Evolutionary conservation across 2,329 filamentous ascomycete genomes (phyloP), one percentile per base, ranked within the genome.

Genomic region (Sphaerulina vaccinii): DNA sequence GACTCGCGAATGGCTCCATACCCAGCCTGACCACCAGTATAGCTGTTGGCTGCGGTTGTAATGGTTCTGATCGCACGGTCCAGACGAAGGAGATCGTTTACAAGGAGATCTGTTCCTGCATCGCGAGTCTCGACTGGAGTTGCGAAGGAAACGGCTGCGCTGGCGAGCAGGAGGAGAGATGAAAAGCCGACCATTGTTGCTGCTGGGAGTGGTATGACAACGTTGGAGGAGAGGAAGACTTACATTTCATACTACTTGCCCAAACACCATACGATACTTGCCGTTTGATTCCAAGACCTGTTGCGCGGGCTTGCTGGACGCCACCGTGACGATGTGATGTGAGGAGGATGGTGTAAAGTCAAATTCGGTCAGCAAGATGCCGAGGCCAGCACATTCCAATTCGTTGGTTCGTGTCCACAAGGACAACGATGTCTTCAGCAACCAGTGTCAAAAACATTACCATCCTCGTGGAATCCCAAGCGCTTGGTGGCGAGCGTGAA

Each of bases 1-100:
- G 59, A 56, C 37, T 58, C 59, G 15, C 59, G 54, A 13, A 62
- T 55, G 7, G 55, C 39, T 32, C 54, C 36, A 45, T 60, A 61
- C 2, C 27, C 46, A 2, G 52, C 53, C 37, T 27, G 16, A n/a
- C 57, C 57, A 18, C 59, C 59, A 11, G 49, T 58, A 33, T 60
- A 60, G 37, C 48, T 54, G 13, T 45, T 49, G 9, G 54, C 56
- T 2, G 54, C 55, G 24, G 49, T 49, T 3, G 53, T 56, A 15
- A 55, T 54, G 3, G 44, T 57, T 19, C 40, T 49, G 57, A 60
- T 61, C 4, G 59, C 51, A 18, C 39, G 50, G 37, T 61, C 59
- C 24, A 61, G 53, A n/a, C 37, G 24, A 8, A 49, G 16, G 2
- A 61, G 53, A 19, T 61, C 59, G 15, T 46, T 47, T 18, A 57